phyloP scores from a whole-genome alignment of 805 yeast genomes.

The Candida wancherniae region DNA sequence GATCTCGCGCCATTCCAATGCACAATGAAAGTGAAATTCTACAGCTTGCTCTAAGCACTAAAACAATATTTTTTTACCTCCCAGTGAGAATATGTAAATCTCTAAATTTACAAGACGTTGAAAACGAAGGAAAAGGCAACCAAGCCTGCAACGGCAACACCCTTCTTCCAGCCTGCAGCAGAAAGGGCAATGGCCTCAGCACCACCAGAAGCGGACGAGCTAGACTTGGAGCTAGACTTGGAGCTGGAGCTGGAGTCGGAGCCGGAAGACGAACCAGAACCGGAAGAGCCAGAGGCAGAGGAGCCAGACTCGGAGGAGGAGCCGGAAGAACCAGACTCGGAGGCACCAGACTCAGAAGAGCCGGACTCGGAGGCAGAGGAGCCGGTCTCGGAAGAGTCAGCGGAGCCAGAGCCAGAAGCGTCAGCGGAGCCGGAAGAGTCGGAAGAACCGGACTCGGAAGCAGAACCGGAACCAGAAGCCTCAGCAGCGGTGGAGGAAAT shows the following conservation, averaged over 20 bases:
- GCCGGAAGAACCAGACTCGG: constrained; percentile 5
- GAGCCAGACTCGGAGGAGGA: constrained; percentile 5
- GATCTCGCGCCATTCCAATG: no score
- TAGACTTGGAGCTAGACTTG: constrained; percentile 7
- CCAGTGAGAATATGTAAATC: no score
- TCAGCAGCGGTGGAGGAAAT: constrained; percentile 12
- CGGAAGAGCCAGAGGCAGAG: constrained; percentile 13
- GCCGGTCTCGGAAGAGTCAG: constrained; percentile 13
- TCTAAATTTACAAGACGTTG: constrained; percentile 21
- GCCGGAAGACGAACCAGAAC: constrained; percentile 5
- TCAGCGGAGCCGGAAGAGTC: constrained; percentile 7
- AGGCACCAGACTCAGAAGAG: constrained; percentile 8
- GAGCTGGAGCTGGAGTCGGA: constrained; percentile 4
- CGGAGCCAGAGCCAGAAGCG: constrained; percentile 5
- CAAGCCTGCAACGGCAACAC: constrained; percentile 32
- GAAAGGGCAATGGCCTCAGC: constrained; percentile 16
- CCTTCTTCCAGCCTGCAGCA: constrained; percentile 33
- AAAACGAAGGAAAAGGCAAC: constrained; percentile 33
- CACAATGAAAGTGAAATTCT: no score
- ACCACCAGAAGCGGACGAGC: constrained; percentile 15
- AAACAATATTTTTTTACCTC: no score
- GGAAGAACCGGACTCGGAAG: constrained; percentile 13
- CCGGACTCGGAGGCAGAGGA: constrained; percentile 13
- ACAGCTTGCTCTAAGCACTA: no score
- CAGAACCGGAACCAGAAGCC: constrained; percentile 6